A percentile compares a stretch with the other conserved stretches of the same genome.
Conservation (phyloP, 1,139 yeast species). For the Lodderomyces parapsilosis region DNA sequence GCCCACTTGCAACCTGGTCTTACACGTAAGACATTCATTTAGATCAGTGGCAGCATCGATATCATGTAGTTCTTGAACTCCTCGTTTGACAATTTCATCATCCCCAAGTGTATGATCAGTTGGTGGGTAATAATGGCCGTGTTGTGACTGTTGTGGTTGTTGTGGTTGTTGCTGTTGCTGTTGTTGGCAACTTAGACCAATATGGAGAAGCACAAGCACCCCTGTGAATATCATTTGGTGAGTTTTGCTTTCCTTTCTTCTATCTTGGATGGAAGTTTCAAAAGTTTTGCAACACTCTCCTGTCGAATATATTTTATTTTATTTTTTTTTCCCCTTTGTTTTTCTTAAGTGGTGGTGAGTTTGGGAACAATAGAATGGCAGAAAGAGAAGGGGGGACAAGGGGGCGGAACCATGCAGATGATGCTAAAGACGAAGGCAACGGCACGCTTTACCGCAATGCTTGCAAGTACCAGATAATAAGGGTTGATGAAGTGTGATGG, state of each 20-base stretch:
- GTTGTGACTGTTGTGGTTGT: too few species aligned
- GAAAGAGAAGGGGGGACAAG: too few species aligned
- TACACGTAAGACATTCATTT: conserved; percentile 37
- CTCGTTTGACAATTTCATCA: conserved; percentile 15
- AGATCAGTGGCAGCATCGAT: conserved; percentile 22
- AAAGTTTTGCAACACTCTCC: conserved; percentile 7
- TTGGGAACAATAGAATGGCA: not conserved
- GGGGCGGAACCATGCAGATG: not conserved
- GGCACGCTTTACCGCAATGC: not conserved
- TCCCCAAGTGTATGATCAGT: conserved; percentile 15
- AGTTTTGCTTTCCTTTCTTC: not conserved
- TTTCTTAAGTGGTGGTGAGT: not conserved
- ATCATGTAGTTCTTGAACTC: conserved; percentile 19
- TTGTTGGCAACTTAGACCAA: conserved; percentile 4
- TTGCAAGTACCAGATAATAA: too few species aligned
- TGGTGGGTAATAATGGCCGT: conserved; percentile 13
- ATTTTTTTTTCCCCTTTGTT: not conserved
- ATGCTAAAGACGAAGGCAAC: not conserved
- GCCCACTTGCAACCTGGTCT: conserved; percentile 39
- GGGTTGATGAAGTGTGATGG: too few species aligned
- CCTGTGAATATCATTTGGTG: conserved; percentile 2
- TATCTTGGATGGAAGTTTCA: not conserved
- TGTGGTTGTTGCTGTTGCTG: too few species aligned
- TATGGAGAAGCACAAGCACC: not conserved
- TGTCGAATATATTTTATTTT: not conserved